phyloP scores from a whole-genome alignment of 331 rosid genomes.

The Pyracantha coccinea region DNA sequence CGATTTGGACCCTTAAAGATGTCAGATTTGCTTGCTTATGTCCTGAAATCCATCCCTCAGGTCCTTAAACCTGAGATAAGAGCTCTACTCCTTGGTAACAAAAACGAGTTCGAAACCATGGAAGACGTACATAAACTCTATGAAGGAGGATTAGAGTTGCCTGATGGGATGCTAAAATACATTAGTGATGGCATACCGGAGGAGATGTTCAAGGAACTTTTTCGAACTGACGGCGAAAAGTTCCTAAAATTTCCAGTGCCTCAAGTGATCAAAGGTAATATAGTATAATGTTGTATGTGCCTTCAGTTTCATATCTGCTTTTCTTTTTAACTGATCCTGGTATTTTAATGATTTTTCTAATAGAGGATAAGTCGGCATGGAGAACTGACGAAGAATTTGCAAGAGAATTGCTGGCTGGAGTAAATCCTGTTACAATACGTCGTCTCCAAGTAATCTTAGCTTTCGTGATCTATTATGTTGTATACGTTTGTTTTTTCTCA shows the following conservation, averaged over 20 bases:
- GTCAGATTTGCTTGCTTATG: slow-evolving; percentile 29
- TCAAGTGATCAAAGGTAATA: slow-evolving; percentile 32
- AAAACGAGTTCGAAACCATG: slow-evolving; percentile 26
- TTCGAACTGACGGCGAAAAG: slow-evolving; percentile 33
- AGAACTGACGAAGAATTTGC: slow-evolving; percentile 62
- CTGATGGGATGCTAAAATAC: slow-evolving; percentile 3
- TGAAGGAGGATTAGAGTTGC: slow-evolving; percentile 35
- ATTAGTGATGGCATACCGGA: slow-evolving; percentile 2
- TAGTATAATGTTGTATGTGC: background rate
- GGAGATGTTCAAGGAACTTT: slow-evolving; percentile 24
- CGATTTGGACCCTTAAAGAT: slow-evolving; percentile 41
- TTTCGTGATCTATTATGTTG: background rate
- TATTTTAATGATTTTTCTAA: background rate
- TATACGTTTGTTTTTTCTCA: background rate
- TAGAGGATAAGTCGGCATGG: slow-evolving; percentile 43
- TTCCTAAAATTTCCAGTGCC: slow-evolving; percentile 32
- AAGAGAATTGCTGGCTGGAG: slow-evolving; percentile 60
- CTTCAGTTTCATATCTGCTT: background rate
- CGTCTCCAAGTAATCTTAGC: slow-evolving; percentile 27
- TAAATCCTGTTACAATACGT: slow-evolving; percentile 30
- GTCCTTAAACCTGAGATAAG: slow-evolving; percentile 6
- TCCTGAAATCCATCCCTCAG: slow-evolving; percentile 23
- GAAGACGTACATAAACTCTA: slow-evolving; percentile 23
- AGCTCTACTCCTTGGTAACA: slow-evolving; percentile 8
- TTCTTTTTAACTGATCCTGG: background rate